Evolutionary conservation across 805 yeast species (phyloP).

Genomic region (Diddensiella transvaalensis): DNA sequence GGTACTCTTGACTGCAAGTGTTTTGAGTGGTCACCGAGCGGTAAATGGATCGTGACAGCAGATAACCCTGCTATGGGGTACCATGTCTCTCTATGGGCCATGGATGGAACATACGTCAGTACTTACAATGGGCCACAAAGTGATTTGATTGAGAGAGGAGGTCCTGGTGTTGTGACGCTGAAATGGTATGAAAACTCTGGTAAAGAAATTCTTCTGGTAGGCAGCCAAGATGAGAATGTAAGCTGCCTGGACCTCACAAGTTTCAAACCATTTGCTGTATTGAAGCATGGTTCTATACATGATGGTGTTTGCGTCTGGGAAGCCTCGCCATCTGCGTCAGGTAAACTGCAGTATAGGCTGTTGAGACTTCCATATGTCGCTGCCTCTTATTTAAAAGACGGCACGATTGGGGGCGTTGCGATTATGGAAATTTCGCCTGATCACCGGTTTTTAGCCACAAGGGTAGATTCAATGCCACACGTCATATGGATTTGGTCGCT

Average conservation of each 20-base stretch:
- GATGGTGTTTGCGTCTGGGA: conserved; percentile 21
- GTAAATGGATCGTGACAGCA: conserved; percentile 18
- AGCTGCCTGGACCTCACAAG: conserved; percentile 12
- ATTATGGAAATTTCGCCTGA: conserved; percentile 15
- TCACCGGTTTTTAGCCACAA: conserved; percentile 16
- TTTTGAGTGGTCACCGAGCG: conserved; percentile 21
- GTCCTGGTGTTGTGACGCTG: conserved; percentile 12
- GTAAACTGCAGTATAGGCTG: conserved; percentile 7
- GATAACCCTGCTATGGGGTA: conserved; percentile 21
- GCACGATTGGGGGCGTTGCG: conserved; percentile 11
- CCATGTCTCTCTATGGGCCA: conserved; percentile 17
- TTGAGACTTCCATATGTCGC: conserved; percentile 13
- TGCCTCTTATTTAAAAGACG: background rate
- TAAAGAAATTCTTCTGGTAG: conserved; percentile 20
- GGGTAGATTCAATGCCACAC: conserved; percentile 16
- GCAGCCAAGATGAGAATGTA: conserved; percentile 19
- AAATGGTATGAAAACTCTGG: conserved; percentile 12
- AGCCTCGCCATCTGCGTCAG: conserved; percentile 8
- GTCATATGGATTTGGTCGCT: conserved; percentile 24
- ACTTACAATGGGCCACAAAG: conserved; percentile 12
- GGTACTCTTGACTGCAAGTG: conserved; percentile 20
- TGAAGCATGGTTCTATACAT: conserved; percentile 20
- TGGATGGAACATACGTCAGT: conserved; percentile 16
- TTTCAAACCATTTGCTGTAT: conserved; percentile 13
- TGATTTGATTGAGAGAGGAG: conserved; percentile 2